phyloP scores from a whole-genome alignment of 352 stramenopile species.

The Phytopythium ostracodes region DNA sequence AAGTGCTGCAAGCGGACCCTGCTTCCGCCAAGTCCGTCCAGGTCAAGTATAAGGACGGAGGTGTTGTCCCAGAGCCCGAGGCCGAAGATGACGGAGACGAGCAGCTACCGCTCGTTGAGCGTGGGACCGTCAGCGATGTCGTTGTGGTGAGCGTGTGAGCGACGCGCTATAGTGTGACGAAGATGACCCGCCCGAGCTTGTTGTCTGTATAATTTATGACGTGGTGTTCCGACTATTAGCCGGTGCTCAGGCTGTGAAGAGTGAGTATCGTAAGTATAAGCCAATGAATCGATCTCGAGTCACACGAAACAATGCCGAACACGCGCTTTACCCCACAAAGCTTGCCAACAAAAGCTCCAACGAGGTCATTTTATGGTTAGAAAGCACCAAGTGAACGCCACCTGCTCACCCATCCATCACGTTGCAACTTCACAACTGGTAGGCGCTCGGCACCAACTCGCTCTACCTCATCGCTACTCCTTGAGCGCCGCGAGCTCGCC shows the following conservation, averaged over 20 bases:
- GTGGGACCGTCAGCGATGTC: background rate
- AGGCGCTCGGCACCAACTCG: too few relatives aligned
- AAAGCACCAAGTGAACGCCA: background rate
- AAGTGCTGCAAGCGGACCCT: background rate
- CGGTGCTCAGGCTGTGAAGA: background rate
- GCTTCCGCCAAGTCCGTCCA: background rate
- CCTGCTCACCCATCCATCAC: constrained; percentile 1
- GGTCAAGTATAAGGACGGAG: background rate
- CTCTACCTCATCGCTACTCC: constrained; percentile 30
- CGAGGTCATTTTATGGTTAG: background rate
- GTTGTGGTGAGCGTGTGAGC: background rate
- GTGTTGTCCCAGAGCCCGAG: background rate
- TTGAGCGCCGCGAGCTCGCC: constrained; percentile 80
- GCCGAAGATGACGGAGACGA: background rate
- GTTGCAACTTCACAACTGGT: background rate
- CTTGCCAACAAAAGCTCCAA: background rate
- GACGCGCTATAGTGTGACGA: background rate
- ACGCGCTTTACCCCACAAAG: background rate
- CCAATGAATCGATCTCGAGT: background rate
- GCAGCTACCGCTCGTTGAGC: background rate
- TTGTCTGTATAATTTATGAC: constrained; percentile 1
- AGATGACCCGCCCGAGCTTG: background rate
- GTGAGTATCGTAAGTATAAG: too few relatives aligned
- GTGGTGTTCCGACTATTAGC: background rate
- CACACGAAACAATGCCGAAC: background rate